phyloP scores from a whole-genome alignment of 139 green algal genomes.

The Pseudopediastrum boryanum region DNA sequence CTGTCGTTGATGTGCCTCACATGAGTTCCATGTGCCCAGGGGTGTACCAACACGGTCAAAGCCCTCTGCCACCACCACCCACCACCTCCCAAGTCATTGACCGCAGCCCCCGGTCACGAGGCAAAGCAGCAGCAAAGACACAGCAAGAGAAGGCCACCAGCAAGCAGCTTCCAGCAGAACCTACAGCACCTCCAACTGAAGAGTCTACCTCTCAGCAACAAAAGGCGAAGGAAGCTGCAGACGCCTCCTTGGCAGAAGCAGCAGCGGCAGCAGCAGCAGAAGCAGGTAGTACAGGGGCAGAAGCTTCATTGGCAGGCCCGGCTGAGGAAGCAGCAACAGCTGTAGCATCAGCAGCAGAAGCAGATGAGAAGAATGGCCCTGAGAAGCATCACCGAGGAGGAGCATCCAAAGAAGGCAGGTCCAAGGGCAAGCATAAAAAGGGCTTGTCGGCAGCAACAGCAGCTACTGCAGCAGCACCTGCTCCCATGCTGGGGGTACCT shows the following conservation, averaged over 20 bases:
- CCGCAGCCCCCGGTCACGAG: no score
- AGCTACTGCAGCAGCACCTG: neutral
- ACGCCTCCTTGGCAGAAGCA: slow-evolving; percentile 17
- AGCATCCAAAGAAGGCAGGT: neutral
- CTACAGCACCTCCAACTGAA: no score
- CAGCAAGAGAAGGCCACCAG: neutral
- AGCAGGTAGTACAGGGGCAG: slow-evolving; percentile 10
- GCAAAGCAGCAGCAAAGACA: neutral
- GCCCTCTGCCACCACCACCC: no score
- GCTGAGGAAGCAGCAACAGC: slow-evolving; percentile 9
- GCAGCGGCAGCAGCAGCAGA: neutral
- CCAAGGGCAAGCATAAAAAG: neutral
- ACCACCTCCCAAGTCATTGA: no score
- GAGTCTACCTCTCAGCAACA: no score
- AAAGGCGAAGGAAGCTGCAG: slow-evolving; percentile 12
- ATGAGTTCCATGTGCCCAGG: slow-evolving; percentile 9
- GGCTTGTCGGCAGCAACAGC: neutral
- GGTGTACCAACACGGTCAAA: slow-evolving; percentile 23
- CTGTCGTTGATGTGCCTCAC: no score
- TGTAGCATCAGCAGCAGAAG: slow-evolving; percentile 5
- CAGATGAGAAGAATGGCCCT: neutral
- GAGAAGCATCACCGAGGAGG: neutral
- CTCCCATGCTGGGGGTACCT: neutral
- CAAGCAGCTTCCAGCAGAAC: slow-evolving; percentile 15
- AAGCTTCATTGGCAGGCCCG: no score